Evolutionary conservation across 1,284 basidiomycete species (phyloP).

Genomic region (Austroboletus sp.): DNA sequence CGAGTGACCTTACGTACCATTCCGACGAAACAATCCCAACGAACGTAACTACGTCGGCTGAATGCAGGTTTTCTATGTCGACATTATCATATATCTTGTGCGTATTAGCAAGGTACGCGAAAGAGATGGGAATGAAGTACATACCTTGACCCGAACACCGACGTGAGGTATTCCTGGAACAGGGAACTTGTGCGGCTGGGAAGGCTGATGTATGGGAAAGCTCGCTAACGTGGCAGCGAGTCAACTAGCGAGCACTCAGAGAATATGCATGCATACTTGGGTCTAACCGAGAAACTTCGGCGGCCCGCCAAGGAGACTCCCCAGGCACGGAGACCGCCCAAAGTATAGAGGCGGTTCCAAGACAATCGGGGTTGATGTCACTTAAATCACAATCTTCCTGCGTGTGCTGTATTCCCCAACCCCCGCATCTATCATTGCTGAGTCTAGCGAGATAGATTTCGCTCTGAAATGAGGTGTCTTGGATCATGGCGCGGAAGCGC

Average conservation of each 20-base stretch:
- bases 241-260: constrained; percentile 2
- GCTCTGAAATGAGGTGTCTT: constrained; percentile 65
- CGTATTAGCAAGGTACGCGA: constrained; percentile 5
- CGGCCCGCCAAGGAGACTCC: constrained; percentile 45
- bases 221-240: constrained; percentile 8
- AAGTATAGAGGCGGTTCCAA: constrained; percentile 56
- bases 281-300: constrained; percentile 33
- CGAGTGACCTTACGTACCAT: constrained; percentile 40
- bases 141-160: constrained; percentile 64
- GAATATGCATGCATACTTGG: constrained; percentile 15
- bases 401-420: constrained; percentile 57
- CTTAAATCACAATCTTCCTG: constrained; percentile 25
- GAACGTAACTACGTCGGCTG: constrained; percentile 58
- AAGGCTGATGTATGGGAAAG: constrained; percentile 22
- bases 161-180: constrained; percentile 46
- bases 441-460: constrained; percentile 60
- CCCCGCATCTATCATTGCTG: constrained; percentile 44
- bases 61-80: constrained; percentile 41
- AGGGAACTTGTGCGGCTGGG: constrained; percentile 60
- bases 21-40: constrained; percentile 65
- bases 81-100: constrained; percentile 51
- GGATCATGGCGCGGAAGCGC: constrained; percentile 68
- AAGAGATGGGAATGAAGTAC: background rate
- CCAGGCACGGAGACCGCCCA: constrained; percentile 71
- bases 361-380: constrained; percentile 40